Base-by-base conservation (phyloP, 306 rosid genomes). In the Herpetospermum pedunculosum region DNA sequence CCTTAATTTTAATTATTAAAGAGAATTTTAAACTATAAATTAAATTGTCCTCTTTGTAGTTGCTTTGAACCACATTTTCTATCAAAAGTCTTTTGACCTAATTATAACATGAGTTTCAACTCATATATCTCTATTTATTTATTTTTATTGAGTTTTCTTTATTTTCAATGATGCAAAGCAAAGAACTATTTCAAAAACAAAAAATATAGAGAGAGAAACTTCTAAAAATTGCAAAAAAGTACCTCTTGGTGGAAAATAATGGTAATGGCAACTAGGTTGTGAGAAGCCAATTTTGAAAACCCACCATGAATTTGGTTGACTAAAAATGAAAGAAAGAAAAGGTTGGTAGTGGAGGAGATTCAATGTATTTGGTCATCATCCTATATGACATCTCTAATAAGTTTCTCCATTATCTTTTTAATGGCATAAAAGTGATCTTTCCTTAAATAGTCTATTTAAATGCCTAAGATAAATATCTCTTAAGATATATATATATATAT, bases 291-390 rank as follows among this genome's bases (percentile, higher is more conserved):
- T 2, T 23, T 70, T 26, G 73, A 67, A 35, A 23, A 19, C 54
- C 73, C 73, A 68, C 73, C 43, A 23, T 23, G 43, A 44, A 70
- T 44, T 70, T 46, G 58, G 75, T 26, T 70, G 28, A 28, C 58
- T 46, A 16, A 28, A 28, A 46, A 38, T 70, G 26, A 70, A 29
- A 1, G 70, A 46, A 28, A 46, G 15, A 0, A 65, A 46, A 4
- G 4, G 10, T 35, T 40, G 23, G 3, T 47, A 70, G 59, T 70
- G 59, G 75, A 46, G 16, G 60, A 29, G 13, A 70, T 48, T 28
- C 12, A 70, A n/a, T 70, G 59, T 16, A 47, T 70, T 47, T 70
- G 60, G 59, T 25, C 74, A 26, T 70, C 58, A 28, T 70, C 40
- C 34, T 5, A 70, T 3, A 47, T 15, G 6, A 28, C 29, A 48